Conservation (phyloP, 768 basidiomycete genomes). For the Lactarius deliciosus region DNA sequence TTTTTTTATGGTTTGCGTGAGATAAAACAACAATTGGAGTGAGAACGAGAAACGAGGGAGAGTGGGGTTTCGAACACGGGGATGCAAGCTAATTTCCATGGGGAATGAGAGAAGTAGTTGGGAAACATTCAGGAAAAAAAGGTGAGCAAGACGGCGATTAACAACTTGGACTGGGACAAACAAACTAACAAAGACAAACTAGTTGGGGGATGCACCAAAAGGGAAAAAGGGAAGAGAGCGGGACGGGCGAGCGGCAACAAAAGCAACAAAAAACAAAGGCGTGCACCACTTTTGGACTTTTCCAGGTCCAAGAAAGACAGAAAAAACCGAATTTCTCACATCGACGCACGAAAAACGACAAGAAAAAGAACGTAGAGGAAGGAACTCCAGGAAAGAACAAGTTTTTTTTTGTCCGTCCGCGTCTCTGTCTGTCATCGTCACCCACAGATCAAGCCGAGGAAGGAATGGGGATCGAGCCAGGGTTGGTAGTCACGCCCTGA, state of each 20-base stretch:
- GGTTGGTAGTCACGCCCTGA: constrained; percentile 14
- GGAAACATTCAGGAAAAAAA: neutral
- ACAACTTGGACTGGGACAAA: neutral
- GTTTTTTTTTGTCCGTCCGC: neutral
- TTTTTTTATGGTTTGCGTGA: neutral
- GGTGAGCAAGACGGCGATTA: neutral
- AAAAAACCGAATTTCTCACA: neutral
- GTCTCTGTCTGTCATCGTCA: neutral
- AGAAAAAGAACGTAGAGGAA: neutral
- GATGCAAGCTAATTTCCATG: constrained; percentile 1
- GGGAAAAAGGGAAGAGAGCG: too few species aligned
- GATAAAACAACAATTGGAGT: constrained; percentile 1
- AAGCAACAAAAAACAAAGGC: neutral
- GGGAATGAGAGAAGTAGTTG: neutral
- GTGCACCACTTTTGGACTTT: neutral
- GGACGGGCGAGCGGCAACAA: neutral
- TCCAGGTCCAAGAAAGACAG: neutral
- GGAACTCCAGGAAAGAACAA: neutral
- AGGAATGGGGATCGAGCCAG: constrained; percentile 6
- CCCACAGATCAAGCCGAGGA: neutral
- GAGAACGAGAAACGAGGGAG: neutral
- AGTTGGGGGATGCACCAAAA: neutral
- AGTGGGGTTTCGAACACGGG: neutral
- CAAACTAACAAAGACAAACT: too few species aligned
- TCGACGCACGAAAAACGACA: too few species aligned